Evolutionary conservation across 805 yeast genomes (phyloP).

Genomic region (Saccharomyces paradoxus): DNA sequence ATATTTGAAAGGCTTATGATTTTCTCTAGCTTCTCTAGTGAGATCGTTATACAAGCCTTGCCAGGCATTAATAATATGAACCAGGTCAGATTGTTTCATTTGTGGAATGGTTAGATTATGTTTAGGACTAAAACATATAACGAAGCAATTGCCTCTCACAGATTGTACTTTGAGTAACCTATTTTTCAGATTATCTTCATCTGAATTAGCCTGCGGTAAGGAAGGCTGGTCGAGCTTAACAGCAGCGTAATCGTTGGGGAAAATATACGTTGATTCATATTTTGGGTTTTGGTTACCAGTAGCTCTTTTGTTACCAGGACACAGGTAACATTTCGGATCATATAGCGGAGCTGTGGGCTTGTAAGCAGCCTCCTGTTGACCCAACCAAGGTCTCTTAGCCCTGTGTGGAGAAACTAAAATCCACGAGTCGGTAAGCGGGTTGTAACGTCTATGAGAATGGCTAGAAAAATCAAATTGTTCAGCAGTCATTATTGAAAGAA

Average conservation of each 20-base stretch:
- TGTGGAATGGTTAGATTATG: conserved; percentile 60
- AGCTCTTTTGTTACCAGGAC: conserved; percentile 64
- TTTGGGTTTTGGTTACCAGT: conserved; percentile 52
- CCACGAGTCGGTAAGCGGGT: conserved; percentile 62
- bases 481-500: conserved; percentile 7
- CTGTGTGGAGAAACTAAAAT: conserved; percentile 70
- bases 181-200: conserved; percentile 28
- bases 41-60: conserved; percentile 41
- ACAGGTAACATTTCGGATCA: conserved; percentile 60
- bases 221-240: conserved; percentile 52
- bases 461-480: conserved; percentile 41
- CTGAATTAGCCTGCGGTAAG: conserved; percentile 18
- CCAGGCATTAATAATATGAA: conserved; percentile 54
- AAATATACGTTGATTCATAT: conserved; percentile 50
- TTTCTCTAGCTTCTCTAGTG: conserved; percentile 30
- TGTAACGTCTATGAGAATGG: conserved; percentile 60
- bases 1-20: conserved; percentile 44
- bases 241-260: conserved; percentile 65
- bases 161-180: conserved; percentile 47
- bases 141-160: conserved; percentile 60
- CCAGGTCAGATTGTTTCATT: conserved; percentile 41
- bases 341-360: conserved; percentile 41
- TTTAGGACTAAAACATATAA: conserved; percentile 64
- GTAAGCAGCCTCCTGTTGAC: conserved; percentile 49
- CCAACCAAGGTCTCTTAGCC: conserved; percentile 76